Conservation (phyloP, 495 filamentous ascomycete species). For the Penicillium cosmopolitanum region DNA sequence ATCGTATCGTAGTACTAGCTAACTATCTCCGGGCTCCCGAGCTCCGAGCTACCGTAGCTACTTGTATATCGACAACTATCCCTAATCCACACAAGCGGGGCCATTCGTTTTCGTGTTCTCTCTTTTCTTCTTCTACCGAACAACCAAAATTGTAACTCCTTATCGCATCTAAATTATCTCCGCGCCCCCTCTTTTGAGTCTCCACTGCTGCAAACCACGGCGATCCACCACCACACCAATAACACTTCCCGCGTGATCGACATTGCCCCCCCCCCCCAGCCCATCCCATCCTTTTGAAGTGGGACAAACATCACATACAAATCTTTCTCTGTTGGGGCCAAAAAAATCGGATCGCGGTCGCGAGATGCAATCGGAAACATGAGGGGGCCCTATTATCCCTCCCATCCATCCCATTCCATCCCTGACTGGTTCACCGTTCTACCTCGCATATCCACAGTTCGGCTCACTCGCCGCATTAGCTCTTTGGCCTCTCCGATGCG, state of each 20-base stretch:
- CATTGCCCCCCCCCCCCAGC: constrained; percentile 29
- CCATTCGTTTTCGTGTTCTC: too few species aligned
- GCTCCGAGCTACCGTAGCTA: too few species aligned
- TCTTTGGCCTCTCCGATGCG: constrained; percentile 1
- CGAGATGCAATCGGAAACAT: neutral
- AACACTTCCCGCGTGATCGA: constrained; percentile 44
- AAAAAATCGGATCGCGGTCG: neutral
- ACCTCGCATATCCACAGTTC: neutral
- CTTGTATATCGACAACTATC: too few species aligned
- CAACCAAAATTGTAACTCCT: neutral
- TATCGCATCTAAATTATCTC: constrained; percentile 1
- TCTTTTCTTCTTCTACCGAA: too few species aligned
- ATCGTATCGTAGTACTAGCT: too few species aligned
- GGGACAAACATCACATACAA: neutral
- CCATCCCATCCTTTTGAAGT: neutral
- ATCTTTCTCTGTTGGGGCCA: neutral
- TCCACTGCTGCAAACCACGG: constrained; percentile 21
- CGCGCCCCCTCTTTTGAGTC: constrained; percentile 6
- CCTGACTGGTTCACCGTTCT: constrained; percentile 4
- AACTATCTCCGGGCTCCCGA: too few species aligned
- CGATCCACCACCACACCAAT: constrained; percentile 32
- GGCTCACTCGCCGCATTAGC: neutral
- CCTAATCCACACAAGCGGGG: too few species aligned
- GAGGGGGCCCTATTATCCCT: neutral
- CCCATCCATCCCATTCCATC: neutral